Evolutionary conservation across 1,139 yeast species (phyloP).

Genomic region (Pichia kudriavzevii): DNA sequence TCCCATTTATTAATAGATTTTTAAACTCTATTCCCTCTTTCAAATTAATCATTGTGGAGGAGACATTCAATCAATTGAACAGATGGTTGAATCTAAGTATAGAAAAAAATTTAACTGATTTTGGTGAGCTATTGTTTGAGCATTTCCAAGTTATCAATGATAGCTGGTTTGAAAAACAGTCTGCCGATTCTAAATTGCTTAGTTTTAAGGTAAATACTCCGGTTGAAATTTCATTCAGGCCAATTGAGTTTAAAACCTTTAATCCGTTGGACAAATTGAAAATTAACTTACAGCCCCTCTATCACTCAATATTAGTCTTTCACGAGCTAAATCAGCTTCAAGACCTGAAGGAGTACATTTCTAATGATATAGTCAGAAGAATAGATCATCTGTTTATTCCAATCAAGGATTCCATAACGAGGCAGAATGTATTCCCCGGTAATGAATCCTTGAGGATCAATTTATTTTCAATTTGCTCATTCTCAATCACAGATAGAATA

Average conservation of each 20-base stretch:
- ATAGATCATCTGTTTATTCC: conserved; percentile 60
- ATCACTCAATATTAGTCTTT: conserved; percentile 79
- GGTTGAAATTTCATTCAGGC: conserved; percentile 45
- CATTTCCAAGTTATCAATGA: conserved; percentile 49
- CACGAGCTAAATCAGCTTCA: conserved; percentile 62
- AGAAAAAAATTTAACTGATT: conserved; percentile 52
- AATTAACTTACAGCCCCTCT: conserved; percentile 60
- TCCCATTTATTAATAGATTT: conserved; percentile 67
- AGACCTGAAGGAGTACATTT: conserved; percentile 52
- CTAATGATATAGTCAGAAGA: conserved; percentile 67
- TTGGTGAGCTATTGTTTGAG: conserved; percentile 54
- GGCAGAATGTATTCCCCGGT: conserved; percentile 19
- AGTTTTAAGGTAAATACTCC: conserved; percentile 77
- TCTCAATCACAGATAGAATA: conserved; percentile 67
- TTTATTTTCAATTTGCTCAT: conserved; percentile 62
- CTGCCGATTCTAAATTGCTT: conserved; percentile 37
- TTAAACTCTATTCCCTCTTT: conserved; percentile 73
- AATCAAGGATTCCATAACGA: conserved; percentile 21
- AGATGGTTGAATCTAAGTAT: conserved; percentile 61
- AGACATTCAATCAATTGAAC: conserved; percentile 65
- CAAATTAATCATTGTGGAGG: conserved; percentile 68
- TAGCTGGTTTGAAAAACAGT: conserved; percentile 45
- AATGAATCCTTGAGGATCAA: conserved; percentile 44
- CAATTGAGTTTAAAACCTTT: conserved; percentile 27
- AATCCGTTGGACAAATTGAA: conserved; percentile 40